Conservation (phyloP, 768 basidiomycete species). For the Pseudohyphozyma bogoriensis region DNA sequence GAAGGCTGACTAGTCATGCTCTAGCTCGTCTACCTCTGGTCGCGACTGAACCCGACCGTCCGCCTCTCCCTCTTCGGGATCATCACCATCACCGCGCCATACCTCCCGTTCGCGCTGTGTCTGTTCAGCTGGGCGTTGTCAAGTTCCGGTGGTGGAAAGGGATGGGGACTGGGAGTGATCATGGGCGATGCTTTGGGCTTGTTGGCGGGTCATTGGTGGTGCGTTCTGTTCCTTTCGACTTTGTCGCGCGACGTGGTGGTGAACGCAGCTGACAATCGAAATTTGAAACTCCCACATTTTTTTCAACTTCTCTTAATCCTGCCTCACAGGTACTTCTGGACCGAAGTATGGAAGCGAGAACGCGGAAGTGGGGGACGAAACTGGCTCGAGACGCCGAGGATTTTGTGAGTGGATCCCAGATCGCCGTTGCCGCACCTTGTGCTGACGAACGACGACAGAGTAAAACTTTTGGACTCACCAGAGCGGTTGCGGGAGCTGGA, state of each 20-base stretch:
- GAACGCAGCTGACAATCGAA: too few relatives aligned
- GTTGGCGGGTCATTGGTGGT: slow-evolving; percentile 69
- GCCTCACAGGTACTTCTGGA: slow-evolving; percentile 30
- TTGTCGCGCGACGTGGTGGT: too few relatives aligned
- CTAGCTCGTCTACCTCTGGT: slow-evolving; percentile 92
- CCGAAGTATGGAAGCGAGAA: slow-evolving; percentile 30
- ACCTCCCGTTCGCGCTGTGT: slow-evolving; percentile 84
- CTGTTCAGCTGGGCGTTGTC: slow-evolving; percentile 51
- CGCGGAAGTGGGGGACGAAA: slow-evolving; percentile 26
- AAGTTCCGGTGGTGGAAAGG: slow-evolving; percentile 1
- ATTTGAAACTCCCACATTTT: too few relatives aligned
- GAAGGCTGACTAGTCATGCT: neutral
- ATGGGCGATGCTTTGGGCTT: slow-evolving; percentile 74
- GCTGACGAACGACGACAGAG: neutral
- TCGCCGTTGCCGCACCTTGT: neutral
- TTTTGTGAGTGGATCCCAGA: slow-evolving; percentile 4
- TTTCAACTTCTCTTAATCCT: too few relatives aligned
- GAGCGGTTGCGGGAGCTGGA: slow-evolving; percentile 1
- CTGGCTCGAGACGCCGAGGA: slow-evolving; percentile 28
- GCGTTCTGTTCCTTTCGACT: slow-evolving; percentile 51
- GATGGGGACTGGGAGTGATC: slow-evolving; percentile 75
- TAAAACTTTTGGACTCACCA: slow-evolving; percentile 1
- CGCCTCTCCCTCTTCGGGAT: slow-evolving; percentile 95
- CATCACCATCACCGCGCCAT: slow-evolving; percentile 87
- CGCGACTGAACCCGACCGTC: slow-evolving; percentile 80